Evolutionary conservation across 805 yeast genomes (phyloP), one percentile per base, ranked within the genome.

Genomic region (Teunomyces gatunensis): DNA sequence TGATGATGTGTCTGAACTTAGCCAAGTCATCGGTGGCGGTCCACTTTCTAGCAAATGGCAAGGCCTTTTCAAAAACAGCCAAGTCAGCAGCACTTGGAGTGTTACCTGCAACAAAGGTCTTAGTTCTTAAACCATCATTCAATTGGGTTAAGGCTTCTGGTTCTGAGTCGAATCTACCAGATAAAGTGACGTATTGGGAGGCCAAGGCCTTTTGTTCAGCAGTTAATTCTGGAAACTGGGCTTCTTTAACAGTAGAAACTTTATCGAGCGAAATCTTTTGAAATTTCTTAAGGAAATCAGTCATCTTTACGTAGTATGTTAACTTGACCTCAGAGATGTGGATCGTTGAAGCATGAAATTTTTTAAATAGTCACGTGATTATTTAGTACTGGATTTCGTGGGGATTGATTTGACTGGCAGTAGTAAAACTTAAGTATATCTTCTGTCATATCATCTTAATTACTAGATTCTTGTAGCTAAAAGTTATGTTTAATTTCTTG

Each of bases 181-280:
- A 75, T 45, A 90, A 74, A 4, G 96, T 83, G 49, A 75, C 75
- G 85, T 92, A 87, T 69, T 91, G 96, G 29, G 90, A 78, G 53
- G 79, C 75, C 55, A 84, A 74, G 18, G 96, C 96, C 60, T 77
- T 74, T 70, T 85, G 87, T 47, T 77, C 80, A 35, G 57, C 55
- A 37, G 67, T 48, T 53, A 69, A 62, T 44, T 54, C 59, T 11
- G 72, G 69, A 47, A 68, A 67, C 17, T 46, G 35, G 15, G 61
- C 13, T 9, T 56, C 57, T 4, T 49, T 45, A 40, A 51, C 55
- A 53, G 43, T 33, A 35, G 58, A 40, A 29, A 61, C 58, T 32
- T 67, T 69, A 37, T 53, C 54, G 42, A 70, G 60, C 10, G 71
- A 57, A 36, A 70, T 54, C 47, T 64, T 65, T 44, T 58, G 49